A percentile compares a stretch with the other conserved stretches of the same genome.
Conservation (phyloP, 176 grass and related monocot genomes). For the Oryza brachyantha region DNA sequence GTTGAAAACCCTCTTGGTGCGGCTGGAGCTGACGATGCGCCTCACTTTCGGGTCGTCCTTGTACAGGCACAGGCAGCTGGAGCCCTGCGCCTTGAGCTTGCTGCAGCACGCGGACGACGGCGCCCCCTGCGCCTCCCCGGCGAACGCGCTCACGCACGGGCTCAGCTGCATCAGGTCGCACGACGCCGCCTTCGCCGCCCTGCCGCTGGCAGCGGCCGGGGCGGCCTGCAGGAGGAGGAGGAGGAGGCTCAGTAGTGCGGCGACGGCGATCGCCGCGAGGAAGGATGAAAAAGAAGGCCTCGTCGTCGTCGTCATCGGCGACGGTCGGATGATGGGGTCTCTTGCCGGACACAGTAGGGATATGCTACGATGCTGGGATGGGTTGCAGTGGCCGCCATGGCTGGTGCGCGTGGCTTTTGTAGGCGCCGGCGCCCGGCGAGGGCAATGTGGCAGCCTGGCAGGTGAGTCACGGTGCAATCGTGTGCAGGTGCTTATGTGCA, state of each 20-base stretch:
- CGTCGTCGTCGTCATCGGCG: conserved; percentile 8
- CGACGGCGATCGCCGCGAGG: background rate
- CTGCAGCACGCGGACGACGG: conserved; percentile 49
- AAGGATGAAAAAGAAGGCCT: background rate
- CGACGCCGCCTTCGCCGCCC: conserved; percentile 4
- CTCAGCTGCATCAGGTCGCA: conserved; percentile 62
- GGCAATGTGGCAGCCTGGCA: background rate
- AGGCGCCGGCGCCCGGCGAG: background rate
- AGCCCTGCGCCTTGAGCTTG: conserved; percentile 54
- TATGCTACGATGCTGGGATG: background rate
- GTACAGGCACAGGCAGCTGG: conserved; percentile 76
- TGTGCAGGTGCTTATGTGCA: background rate
- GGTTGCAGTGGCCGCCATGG: background rate
- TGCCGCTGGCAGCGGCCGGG: background rate
- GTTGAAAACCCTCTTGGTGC: conserved; percentile 54
- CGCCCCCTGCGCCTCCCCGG: conserved; percentile 15
- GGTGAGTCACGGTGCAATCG: conserved; percentile 25
- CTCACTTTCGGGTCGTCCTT: conserved; percentile 54
- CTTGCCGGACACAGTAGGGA: background rate
- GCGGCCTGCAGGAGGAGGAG: background rate
- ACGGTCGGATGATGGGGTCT: background rate
- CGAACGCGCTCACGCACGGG: conserved; percentile 59
- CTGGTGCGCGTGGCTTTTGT: background rate
- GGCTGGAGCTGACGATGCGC: conserved; percentile 63
- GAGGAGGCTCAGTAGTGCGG: background rate